Percentiles rank a stretch among this genome's conserved stretches.
Evolutionary conservation across 305 asterid genomes (phyloP).

Genomic region (Fraxinus greggii): DNA sequence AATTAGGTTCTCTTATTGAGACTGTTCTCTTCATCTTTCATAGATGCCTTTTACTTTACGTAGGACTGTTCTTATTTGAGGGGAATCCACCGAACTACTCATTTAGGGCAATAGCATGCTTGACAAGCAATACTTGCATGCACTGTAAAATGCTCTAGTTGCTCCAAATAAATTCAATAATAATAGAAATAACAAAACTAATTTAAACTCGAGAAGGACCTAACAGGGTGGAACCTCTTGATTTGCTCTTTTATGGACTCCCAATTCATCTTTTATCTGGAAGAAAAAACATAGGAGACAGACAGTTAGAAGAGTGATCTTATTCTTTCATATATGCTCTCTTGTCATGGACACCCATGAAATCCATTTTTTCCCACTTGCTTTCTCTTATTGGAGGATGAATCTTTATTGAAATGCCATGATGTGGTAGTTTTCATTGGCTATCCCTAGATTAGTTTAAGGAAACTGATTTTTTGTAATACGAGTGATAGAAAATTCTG

Average conservation of each 20-base stretch:
- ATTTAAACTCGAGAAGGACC: neutral
- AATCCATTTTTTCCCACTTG: neutral
- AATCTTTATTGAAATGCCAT: neutral
- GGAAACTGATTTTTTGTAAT: neutral
- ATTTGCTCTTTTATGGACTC: neutral
- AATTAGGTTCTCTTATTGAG: slow-evolving; percentile 3
- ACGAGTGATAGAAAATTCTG: neutral
- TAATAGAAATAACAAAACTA: neutral
- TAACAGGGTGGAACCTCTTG: neutral
- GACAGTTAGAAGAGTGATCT: neutral
- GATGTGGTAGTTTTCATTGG: neutral
- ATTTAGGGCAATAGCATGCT: neutral
- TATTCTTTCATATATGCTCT: neutral
- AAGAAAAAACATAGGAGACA: neutral
- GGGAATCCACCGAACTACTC: neutral
- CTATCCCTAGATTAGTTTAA: neutral
- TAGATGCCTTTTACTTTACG: slow-evolving; percentile 14
- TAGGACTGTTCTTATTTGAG: slow-evolving; percentile 1
- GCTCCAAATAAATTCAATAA: neutral
- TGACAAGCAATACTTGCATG: neutral
- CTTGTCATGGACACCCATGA: neutral
- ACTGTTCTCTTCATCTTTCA: slow-evolving; percentile 11
- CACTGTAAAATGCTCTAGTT: neutral
- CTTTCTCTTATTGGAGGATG: neutral
- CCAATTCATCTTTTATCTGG: neutral